These are phyloP conservation scores for Fusarium sterilihyphosum DNA, from an alignment of 2,329 filamentous ascomycete genomes.

Conservation along the genomic window DNA sequence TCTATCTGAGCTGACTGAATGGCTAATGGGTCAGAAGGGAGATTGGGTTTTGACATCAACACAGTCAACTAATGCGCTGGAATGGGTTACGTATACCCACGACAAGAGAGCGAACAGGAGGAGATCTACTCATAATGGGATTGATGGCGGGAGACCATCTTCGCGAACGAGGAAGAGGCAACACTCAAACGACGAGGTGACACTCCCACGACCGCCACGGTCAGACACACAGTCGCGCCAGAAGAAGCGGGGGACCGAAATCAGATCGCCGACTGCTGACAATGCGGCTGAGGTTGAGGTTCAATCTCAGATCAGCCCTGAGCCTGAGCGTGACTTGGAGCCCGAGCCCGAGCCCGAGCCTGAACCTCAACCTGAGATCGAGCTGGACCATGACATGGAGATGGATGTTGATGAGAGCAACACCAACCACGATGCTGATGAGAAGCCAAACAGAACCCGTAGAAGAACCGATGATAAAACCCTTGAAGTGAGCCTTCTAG, in stretches of 20 bases:
- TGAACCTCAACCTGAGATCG: background rate
- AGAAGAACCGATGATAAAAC: background rate
- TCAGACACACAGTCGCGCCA: background rate
- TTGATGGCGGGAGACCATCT: background rate
- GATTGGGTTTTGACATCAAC: background rate
- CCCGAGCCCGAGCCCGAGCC: background rate
- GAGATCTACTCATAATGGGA: background rate
- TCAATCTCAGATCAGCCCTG: background rate
- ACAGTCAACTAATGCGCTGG: background rate
- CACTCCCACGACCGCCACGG: background rate
- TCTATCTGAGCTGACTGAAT: background rate
- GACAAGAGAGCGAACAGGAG: background rate
- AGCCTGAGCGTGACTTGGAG: background rate
- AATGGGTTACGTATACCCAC: background rate
- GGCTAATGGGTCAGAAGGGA: background rate
- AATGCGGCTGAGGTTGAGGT: background rate
- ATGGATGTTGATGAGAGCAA: slow-evolving; percentile 2
- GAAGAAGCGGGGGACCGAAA: background rate
- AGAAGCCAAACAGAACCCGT: background rate
- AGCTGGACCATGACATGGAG: background rate
- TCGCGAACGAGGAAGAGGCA: background rate
- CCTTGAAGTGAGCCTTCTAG: background rate
- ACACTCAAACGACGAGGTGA: background rate
- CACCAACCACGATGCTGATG: background rate
- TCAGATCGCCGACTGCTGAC: background rate